These are phyloP conservation scores for Akanthomyces lecanii DNA, from an alignment of 2,329 filamentous ascomycete genomes.

Conservation along the genomic window DNA sequence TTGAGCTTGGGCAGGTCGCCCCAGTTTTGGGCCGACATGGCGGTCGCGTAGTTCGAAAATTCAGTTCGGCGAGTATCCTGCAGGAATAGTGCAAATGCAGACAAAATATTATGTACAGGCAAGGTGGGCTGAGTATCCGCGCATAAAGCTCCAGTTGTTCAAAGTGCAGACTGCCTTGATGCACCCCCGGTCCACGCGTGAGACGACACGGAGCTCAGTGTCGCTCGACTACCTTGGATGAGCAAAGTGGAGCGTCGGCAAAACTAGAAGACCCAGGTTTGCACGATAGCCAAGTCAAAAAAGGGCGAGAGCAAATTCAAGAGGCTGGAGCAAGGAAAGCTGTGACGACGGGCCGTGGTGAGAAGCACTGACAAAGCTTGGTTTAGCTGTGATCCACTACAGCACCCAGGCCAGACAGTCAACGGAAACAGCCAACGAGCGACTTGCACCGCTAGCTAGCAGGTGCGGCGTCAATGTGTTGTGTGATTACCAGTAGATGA, in stretches of 20 bases:
- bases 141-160: conserved; percentile 1
- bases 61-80: conserved; percentile 4
- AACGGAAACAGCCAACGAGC: neutral
- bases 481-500: neutral
- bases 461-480: neutral
- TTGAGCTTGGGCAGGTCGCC: conserved; percentile 16
- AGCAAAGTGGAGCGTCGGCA: conserved; percentile 7
- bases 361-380: conserved; percentile 5
- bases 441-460: neutral
- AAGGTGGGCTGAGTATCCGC: neutral
- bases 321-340: conserved; percentile 6
- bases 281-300: neutral
- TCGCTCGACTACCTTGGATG: neutral
- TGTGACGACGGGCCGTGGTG: neutral
- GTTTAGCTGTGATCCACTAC: conserved; percentile 8
- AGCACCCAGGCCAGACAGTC: conserved; percentile 2
- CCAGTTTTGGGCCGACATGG: conserved; percentile 18
- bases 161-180: neutral
- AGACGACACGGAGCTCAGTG: conserved; percentile 4
- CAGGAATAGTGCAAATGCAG: conserved; percentile 6
- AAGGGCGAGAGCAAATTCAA: neutral
- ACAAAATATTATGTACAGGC: conserved; percentile 6
- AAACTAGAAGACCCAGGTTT: neutral
- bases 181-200: conserved; percentile 6
- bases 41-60: conserved; percentile 5